phyloP scores from a whole-genome alignment of 345 rosid genomes.

The Gossypium bickii region DNA sequence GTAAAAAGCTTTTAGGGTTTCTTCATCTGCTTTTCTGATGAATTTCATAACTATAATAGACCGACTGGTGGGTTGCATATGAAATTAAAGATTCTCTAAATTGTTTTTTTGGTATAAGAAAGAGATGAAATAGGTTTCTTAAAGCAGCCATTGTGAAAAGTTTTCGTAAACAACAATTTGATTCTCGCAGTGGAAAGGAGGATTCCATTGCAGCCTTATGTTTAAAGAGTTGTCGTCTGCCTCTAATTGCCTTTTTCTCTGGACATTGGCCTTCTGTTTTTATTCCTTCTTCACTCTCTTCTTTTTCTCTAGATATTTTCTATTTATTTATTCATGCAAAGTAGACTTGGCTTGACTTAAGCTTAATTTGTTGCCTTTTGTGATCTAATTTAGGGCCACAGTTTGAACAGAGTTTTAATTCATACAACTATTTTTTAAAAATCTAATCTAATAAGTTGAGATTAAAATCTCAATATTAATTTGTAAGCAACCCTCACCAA shows the following conservation, averaged over 20 bases:
- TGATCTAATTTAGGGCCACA: too few relatives aligned
- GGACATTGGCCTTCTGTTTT: constrained; percentile 13
- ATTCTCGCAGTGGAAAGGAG: constrained; percentile 30
- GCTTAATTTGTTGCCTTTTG: background rate
- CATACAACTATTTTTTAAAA: too few relatives aligned
- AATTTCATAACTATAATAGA: constrained; percentile 2
- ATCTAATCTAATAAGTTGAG: too few relatives aligned
- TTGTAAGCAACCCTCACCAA: background rate
- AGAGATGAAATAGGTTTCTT: constrained; percentile 19
- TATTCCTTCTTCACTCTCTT: background rate
- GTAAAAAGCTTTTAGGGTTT: constrained; percentile 21
- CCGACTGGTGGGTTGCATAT: constrained; percentile 17
- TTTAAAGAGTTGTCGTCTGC: constrained; percentile 14
- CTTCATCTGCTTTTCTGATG: constrained; percentile 2
- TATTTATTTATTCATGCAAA: background rate
- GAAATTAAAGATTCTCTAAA: constrained; percentile 27
- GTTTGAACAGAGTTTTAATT: too few relatives aligned
- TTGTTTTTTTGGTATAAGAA: constrained; percentile 21
- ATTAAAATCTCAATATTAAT: background rate
- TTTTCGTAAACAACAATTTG: constrained; percentile 29
- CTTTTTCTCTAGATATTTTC: background rate
- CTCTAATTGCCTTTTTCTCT: constrained; percentile 13
- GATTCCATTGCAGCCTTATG: constrained; percentile 38
- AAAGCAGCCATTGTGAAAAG: constrained; percentile 33
- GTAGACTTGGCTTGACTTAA: background rate